Percentiles rank a stretch among this genome's conserved stretches.
Conservation (phyloP, 768 basidiomycete genomes). For the Suillus hirtellus region DNA sequence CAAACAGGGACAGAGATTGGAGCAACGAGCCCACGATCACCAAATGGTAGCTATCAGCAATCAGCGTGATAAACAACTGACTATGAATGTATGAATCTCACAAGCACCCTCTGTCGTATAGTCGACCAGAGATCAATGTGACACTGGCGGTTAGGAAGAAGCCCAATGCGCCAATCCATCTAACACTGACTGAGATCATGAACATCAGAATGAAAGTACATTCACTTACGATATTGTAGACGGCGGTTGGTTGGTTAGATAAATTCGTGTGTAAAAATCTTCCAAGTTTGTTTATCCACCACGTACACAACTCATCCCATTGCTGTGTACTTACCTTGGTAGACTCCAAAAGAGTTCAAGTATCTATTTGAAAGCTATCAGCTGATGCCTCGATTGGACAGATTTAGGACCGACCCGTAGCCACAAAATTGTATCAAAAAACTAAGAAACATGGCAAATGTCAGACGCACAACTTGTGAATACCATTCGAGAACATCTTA, state of each 20-base stretch:
- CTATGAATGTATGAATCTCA: conserved; percentile 14
- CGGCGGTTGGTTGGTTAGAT: conserved; percentile 28
- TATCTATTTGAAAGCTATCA: conserved; percentile 19
- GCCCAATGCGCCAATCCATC: conserved; percentile 45
- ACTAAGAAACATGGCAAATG: conserved; percentile 8
- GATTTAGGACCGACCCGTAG: conserved; percentile 20
- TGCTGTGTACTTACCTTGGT: conserved; percentile 25
- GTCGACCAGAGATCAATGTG: conserved; percentile 41
- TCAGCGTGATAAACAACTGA: conserved; percentile 28
- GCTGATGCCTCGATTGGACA: neutral
- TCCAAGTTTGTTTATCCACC: conserved; percentile 11
- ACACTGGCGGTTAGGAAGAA: conserved; percentile 37
- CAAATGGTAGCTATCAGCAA: conserved; percentile 4
- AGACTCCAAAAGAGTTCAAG: conserved; percentile 33
- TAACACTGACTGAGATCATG: conserved; percentile 15
- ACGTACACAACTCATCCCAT: neutral
- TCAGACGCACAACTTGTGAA: neutral
- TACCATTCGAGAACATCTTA: conserved; percentile 3
- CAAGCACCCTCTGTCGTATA: conserved; percentile 49
- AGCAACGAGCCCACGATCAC: conserved; percentile 19
- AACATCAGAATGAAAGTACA: conserved; percentile 24
- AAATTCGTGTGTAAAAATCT: conserved; percentile 37
- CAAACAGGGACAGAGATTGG: conserved; percentile 25
- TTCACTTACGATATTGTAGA: conserved; percentile 31
- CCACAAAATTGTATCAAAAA: conserved; percentile 30